phyloP scores from a whole-genome alignment of 2,329 filamentous ascomycete species.

The Curvularia sp. region DNA sequence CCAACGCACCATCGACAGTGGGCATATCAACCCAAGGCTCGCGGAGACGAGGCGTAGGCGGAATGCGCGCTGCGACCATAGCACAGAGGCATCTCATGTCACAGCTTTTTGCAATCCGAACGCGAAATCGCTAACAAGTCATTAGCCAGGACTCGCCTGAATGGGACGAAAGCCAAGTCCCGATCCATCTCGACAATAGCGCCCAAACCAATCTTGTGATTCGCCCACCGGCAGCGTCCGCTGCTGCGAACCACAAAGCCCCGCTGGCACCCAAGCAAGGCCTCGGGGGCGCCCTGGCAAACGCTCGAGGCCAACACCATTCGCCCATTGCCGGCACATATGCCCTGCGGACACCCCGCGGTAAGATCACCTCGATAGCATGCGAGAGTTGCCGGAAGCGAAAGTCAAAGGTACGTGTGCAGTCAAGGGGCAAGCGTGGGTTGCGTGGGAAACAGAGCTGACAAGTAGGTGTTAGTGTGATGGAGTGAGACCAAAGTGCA shows the following conservation, averaged over 20 bases:
- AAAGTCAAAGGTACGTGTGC: slow-evolving; percentile 47
- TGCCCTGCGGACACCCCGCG: slow-evolving; percentile 47
- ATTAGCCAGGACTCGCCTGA: slow-evolving; percentile 39
- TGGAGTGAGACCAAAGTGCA: slow-evolving; percentile 50
- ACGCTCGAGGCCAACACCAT: slow-evolving; percentile 43
- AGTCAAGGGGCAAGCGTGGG: background rate
- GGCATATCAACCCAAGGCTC: slow-evolving; percentile 24
- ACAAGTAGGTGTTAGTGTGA: slow-evolving; percentile 40
- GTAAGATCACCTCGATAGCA: slow-evolving; percentile 51
- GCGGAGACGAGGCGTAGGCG: slow-evolving; percentile 19
- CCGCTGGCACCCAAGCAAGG: slow-evolving; percentile 50
- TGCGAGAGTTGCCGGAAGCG: slow-evolving; percentile 51
- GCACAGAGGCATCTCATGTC: slow-evolving; percentile 12
- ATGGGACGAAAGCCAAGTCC: slow-evolving; percentile 41
- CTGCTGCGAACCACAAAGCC: slow-evolving; percentile 42
- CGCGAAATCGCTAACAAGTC: slow-evolving; percentile 34
- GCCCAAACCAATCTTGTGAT: slow-evolving; percentile 38
- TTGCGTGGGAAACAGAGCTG: slow-evolving; percentile 13
- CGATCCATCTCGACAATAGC: slow-evolving; percentile 44
- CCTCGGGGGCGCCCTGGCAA: slow-evolving; percentile 40
- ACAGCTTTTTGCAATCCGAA: slow-evolving; percentile 11
- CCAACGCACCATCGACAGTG: slow-evolving; percentile 29
- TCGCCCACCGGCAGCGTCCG: slow-evolving; percentile 39
- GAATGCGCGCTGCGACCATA: background rate
- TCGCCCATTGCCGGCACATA: slow-evolving; percentile 49